Conservation (phyloP, 108 stramenopile genomes). For the Seminavis robusta region DNA sequence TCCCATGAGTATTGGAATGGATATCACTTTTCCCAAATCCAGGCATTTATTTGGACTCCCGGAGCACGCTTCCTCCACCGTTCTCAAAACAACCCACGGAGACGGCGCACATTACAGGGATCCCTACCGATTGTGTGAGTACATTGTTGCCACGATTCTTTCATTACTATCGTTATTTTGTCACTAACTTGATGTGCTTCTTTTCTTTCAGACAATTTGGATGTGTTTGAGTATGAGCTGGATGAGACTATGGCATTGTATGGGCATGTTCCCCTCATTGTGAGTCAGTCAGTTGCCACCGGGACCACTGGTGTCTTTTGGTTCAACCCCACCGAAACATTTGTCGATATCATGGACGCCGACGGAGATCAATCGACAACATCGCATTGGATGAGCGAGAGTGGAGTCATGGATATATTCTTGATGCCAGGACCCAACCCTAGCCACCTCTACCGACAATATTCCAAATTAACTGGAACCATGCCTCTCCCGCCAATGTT, state of each 20-base stretch:
- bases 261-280: conserved; percentile 90
- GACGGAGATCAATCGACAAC: conserved; percentile 23
- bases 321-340: conserved; percentile 99
- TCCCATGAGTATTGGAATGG: conserved; percentile 94
- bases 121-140: conserved; percentile 98
- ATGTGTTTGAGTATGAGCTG: conserved; percentile 99
- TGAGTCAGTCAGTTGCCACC: conserved; percentile 61
- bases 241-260: conserved; percentile 98
- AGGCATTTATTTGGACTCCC: conserved; percentile 92
- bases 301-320: conserved; percentile 92
- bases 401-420: conserved; percentile 87
- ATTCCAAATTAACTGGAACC: conserved; percentile 85
- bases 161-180: too few relatives aligned
- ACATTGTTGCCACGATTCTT: too few relatives aligned
- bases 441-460: conserved; percentile 78
- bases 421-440: conserved; percentile 81
- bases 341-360: conserved; percentile 84
- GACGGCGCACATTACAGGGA: conserved; percentile 78
- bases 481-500: conserved; percentile 93
- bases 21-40: conserved; percentile 85
- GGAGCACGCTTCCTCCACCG: conserved; percentile 92
- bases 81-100: conserved; percentile 81
- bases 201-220: too few relatives aligned
- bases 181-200: too few relatives aligned
- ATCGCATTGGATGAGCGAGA: conserved; percentile 95